Evolutionary conservation across 2,329 filamentous ascomycete genomes (phyloP), one percentile per base, ranked within the genome.

Genomic region (Periconia sp.): DNA sequence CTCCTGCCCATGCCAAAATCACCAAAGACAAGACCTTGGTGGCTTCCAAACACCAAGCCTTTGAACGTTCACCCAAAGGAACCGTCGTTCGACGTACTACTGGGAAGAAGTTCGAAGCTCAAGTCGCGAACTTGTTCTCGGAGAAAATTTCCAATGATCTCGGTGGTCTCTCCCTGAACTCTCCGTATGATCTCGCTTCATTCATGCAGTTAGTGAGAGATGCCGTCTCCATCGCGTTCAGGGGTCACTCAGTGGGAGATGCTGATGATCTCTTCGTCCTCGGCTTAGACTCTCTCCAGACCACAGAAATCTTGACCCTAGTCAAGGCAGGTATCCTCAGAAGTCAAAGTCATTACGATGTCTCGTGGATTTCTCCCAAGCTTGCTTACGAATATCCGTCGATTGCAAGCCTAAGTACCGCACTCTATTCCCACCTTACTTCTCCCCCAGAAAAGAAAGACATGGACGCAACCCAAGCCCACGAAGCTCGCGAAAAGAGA

Each of bases 61-160:
- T 82, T 47, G 60, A 72, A 1, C 69, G 68, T n/a, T 78, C 79
- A 42, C 31, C 76, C 17, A 81, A 83, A 57, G 73, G 77, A 0
- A 79, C 74, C 0, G 69, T 79, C 8, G 76, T 78, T 59, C 73
- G 79, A 3, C 64, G 63, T 1, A 66, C 70, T 0, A 80, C 80
- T 0, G 52, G 74, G 8, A 53, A 61, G 1, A 68, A 78, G 0
- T 83, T 80, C 45, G 63, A 64, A 2, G 65, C 75, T 1, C 79
- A 80, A 49, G 81, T 83, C 30, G 75, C 81, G 17, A 67, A 66
- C 0, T 68, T 82, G 11, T 82, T 82, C 30, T 43, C 2, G 18
- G 27, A 50, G 42, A 27, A 41, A 2, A 8, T 27, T 27, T 8
- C 8, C 5, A 8, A 27, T 27, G 8, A 27, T 27, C 3, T 3